Evolutionary conservation across 768 basidiomycete genomes (phyloP).

Genomic region (Leccinum obscurum): DNA sequence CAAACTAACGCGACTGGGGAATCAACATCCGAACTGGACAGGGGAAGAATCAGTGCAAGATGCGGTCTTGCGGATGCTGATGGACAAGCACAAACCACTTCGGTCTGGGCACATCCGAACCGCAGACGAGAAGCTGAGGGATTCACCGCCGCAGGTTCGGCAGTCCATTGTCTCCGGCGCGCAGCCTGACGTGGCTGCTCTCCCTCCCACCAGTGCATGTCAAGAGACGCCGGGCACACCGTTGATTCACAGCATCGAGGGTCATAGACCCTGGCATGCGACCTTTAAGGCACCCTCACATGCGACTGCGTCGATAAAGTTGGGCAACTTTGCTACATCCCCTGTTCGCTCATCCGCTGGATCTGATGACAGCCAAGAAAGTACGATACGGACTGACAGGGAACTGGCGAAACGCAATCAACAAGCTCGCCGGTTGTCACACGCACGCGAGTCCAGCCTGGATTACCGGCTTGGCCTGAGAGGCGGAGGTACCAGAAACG

Average conservation of each 20-base stretch:
- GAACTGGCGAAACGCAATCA: conserved; percentile 53
- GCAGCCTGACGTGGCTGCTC: background rate
- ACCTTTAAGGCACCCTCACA: conserved; percentile 63
- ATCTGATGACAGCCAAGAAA: conserved; percentile 36
- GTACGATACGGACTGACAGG: conserved; percentile 43
- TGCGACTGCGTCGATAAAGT: conserved; percentile 49
- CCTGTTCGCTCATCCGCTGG: conserved; percentile 14
- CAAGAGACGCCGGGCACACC: conserved; percentile 40
- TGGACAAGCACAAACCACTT: conserved; percentile 85
- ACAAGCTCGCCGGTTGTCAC: conserved; percentile 54
- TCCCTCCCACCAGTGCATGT: conserved; percentile 7
- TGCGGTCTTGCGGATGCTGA: conserved; percentile 78
- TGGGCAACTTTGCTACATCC: conserved; percentile 44
- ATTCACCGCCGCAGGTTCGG: conserved; percentile 42
- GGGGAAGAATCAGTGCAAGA: conserved; percentile 73
- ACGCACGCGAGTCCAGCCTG: conserved; percentile 69
- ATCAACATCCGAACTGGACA: conserved; percentile 67
- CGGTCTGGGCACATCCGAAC: conserved; percentile 57
- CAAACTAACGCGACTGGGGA: conserved; percentile 36
- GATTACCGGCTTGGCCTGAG: conserved; percentile 72
- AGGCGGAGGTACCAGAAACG: conserved; percentile 12
- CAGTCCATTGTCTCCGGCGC: conserved; percentile 12
- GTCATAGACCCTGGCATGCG: conserved; percentile 71
- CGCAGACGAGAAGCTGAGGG: conserved; percentile 67
- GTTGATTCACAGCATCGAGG: conserved; percentile 53